These are phyloP conservation scores for Didymosphaeria variabile DNA, from an alignment of 2,329 filamentous ascomycete genomes.

Conservation along the genomic window DNA sequence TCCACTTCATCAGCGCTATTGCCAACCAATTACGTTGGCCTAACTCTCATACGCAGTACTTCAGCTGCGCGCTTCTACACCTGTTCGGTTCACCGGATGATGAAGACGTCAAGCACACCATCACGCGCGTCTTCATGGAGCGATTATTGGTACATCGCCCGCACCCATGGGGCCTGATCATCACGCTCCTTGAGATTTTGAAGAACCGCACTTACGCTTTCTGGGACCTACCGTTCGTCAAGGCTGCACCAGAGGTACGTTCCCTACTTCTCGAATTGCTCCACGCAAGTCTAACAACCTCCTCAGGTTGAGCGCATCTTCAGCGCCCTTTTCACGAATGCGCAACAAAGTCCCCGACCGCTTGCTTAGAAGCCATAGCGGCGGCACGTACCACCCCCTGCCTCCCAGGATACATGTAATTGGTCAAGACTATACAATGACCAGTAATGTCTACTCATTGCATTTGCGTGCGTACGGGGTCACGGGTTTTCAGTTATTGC, in stretches of 20 bases:
- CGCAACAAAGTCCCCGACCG: constrained; percentile 57
- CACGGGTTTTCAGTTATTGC: constrained; percentile 30
- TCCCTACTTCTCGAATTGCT: constrained; percentile 15
- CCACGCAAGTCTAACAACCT: constrained; percentile 25
- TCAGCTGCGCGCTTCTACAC: constrained; percentile 83
- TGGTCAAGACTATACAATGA: constrained; percentile 11
- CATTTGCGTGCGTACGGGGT: constrained; percentile 45
- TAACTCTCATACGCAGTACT: constrained; percentile 90
- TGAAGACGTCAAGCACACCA: constrained; percentile 89
- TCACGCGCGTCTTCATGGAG: constrained; percentile 88
- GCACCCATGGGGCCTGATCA: constrained; percentile 93
- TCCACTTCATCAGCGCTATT: constrained; percentile 84
- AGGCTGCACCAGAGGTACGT: constrained; percentile 79
- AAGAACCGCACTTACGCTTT: constrained; percentile 92
- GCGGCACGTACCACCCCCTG: constrained; percentile 5
- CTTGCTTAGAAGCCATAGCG: constrained; percentile 32
- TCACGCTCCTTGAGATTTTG: constrained; percentile 85
- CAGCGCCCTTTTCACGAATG: constrained; percentile 56
- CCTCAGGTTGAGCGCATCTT: constrained; percentile 57
- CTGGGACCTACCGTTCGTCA: constrained; percentile 92
- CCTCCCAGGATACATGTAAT: constrained; percentile 13
- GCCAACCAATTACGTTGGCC: constrained; percentile 92
- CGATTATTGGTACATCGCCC: constrained; percentile 87
- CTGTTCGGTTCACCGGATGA: constrained; percentile 71
- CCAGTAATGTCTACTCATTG: constrained; percentile 40